These are phyloP conservation scores for Sordariomycetes sp. DNA, from an alignment of 2,329 filamentous ascomycete genomes.

Conservation along the genomic window DNA sequence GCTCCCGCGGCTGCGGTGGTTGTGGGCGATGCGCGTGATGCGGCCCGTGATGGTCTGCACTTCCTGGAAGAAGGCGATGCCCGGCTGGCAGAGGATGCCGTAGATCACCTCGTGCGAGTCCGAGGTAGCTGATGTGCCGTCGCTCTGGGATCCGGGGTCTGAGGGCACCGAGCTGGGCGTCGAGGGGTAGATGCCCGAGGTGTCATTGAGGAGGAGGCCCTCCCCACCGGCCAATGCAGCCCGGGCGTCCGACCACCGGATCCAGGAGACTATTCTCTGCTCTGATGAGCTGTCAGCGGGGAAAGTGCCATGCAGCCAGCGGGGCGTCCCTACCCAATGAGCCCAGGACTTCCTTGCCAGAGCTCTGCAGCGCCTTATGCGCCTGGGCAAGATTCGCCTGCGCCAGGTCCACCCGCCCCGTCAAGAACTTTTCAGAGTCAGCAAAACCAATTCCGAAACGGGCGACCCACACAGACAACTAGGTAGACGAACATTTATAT, in stretches of 20 bases:
- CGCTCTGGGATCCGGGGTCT: constrained; percentile 7
- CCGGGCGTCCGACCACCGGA: constrained; percentile 42
- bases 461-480: not conserved
- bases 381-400: not conserved
- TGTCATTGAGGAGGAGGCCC: constrained; percentile 34
- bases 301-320: constrained; percentile 21
- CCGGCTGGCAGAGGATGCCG: constrained; percentile 41
- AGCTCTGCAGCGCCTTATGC: not conserved
- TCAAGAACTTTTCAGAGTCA: not conserved
- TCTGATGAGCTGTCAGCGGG: not conserved
- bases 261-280: constrained; percentile 22
- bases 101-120: constrained; percentile 38
- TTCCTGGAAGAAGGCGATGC: constrained; percentile 46
- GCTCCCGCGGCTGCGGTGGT: constrained; percentile 42
- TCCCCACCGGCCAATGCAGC: constrained; percentile 46
- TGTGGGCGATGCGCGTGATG: constrained; percentile 44
- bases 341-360: not conserved
- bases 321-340: constrained; percentile 33
- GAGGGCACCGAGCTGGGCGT: not conserved
- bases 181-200: constrained; percentile 16
- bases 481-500: not conserved
- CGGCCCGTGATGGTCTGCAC: constrained; percentile 46
- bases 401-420: not conserved
- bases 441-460: not conserved
- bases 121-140: not conserved